These are phyloP conservation scores for Acanthamoeba divionensis DNA, from an alignment of 208 protist genomes.

Conservation along the genomic window DNA sequence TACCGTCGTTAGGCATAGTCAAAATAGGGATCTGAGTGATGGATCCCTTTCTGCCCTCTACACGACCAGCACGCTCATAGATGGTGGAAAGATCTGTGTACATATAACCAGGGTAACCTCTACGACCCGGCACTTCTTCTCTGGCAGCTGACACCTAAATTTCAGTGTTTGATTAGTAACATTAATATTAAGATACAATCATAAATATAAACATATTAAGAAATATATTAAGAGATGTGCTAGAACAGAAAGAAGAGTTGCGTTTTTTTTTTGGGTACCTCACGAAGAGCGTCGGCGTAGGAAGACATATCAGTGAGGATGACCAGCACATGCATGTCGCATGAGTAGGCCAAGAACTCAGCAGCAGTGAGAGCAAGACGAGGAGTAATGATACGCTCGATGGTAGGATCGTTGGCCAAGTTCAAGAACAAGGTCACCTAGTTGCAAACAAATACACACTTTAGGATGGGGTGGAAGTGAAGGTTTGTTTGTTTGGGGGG, in stretches of 20 bases:
- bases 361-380: conserved; percentile 98
- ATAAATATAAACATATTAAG: background rate
- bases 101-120: conserved; percentile 99
- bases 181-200: conserved; percentile 1
- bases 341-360: conserved; percentile 99
- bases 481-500: too few species aligned
- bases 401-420: conserved; percentile 88
- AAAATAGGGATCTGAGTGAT: conserved; percentile 99
- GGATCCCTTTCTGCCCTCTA: conserved; percentile 96
- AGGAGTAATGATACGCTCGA: conserved; percentile 99
- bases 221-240: background rate
- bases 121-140: conserved; percentile 99
- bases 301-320: conserved; percentile 99
- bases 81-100: conserved; percentile 99
- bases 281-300: conserved; percentile 99
- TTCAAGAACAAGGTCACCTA: conserved; percentile 76
- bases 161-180: conserved; percentile 47
- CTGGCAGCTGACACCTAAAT: conserved; percentile 94
- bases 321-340: conserved; percentile 99
- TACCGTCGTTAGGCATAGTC: conserved; percentile 98
- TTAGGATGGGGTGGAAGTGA: too few species aligned
- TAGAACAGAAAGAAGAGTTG: background rate
- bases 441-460: too few species aligned
- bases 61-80: conserved; percentile 99
- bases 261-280: conserved; percentile 76